Evolutionary conservation across 352 stramenopile species (phyloP), one percentile per base, ranked within the genome.

Genomic region (Thalassiosira ordinaria): DNA sequence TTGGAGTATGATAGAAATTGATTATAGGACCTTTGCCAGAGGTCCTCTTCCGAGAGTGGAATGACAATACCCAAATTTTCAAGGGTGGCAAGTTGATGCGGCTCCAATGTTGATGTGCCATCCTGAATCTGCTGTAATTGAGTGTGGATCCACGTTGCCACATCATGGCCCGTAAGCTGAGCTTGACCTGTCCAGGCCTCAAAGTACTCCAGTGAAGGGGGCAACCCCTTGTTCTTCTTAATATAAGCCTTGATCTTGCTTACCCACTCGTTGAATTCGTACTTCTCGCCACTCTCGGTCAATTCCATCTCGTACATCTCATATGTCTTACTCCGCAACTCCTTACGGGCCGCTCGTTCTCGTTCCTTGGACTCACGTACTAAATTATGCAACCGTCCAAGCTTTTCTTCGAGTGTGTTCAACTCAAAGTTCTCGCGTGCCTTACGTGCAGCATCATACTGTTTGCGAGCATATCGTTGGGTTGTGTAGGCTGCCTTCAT

Each of bases 361-460:
- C 62, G 16, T 44, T 71, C 62, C 62, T 47, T 4, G 2, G 16
- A 44, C 44, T 71, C 62, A n/a, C 62, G 16, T 27, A 57, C 9
- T 18, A 71, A 35, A 60, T 71, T 71, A 6, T 60, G 37, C 62
- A 71, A 27, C 44, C 62, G 39, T 71, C 41, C 41, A 5, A 51
- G 18, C 13, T 51, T 51, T 18, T 7, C 13, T 20, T 6, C 16
- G 7, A 18, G 2, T 7, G 9, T 24, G 4, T 39, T 22, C 9
- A 18, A 9, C 27, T 71, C 39, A 35, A 57, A 60, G 2, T 60
- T 26, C 6, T 39, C 18, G 18, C 37, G 16, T 13, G 5, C 7
- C 22, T 46, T 71, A 18, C 18, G 6, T 13, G 44, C 24, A 39
- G 6, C 44, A 9, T 71, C 44, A 18, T 44, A 60, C 13, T 22